Evolutionary conservation across 2,329 filamentous ascomycete genomes (phyloP).

Genomic region (Trichoderma afroharzianum): DNA sequence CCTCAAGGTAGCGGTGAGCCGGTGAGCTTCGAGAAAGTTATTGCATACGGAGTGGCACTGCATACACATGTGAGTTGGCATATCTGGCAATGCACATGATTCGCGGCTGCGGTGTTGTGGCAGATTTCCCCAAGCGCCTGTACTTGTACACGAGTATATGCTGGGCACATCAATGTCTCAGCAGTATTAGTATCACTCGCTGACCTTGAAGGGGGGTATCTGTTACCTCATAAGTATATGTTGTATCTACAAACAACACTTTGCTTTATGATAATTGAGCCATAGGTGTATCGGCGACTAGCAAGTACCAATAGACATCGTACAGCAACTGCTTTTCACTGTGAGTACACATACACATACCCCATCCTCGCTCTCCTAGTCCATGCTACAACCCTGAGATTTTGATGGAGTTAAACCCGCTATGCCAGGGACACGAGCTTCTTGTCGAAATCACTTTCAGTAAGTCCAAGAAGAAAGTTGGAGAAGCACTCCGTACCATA

Average conservation of each 20-base stretch:
- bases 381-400: background rate
- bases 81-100: background rate
- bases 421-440: background rate
- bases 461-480: background rate
- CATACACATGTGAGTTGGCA: background rate
- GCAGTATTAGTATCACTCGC: background rate
- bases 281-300: background rate
- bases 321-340: background rate
- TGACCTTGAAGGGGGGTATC: background rate
- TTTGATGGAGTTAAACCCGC: background rate
- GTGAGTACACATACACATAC: background rate
- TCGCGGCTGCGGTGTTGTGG: background rate
- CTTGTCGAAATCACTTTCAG: background rate
- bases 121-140: background rate
- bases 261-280: background rate
- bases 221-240: background rate
- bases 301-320: background rate
- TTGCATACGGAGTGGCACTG: background rate
- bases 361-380: background rate
- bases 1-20: conserved; percentile 8
- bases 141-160: background rate
- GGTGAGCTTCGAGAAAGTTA: conserved; percentile 8
- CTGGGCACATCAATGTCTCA: background rate
- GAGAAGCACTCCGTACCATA: background rate
- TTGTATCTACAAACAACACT: background rate